A percentile compares a stretch with the other conserved stretches of the same genome.
These are phyloP conservation scores for Alternaria ethzedia DNA, from an alignment of 2,329 filamentous ascomycete genomes.

Conservation along the genomic window DNA sequence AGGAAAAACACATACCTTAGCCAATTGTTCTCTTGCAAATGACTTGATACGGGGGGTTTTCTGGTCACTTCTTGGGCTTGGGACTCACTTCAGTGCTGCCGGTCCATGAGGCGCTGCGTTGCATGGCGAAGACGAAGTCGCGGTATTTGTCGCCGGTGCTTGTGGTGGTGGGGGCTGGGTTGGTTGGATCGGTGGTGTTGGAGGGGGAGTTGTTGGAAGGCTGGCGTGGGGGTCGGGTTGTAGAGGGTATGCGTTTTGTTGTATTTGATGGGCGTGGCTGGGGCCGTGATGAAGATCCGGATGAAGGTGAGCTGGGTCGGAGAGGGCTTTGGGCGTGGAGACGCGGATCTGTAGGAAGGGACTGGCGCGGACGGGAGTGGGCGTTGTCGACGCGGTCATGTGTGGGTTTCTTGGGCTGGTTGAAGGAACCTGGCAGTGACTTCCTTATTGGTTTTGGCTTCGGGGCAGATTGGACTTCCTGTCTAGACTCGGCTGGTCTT, in stretches of 20 bases:
- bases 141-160: conserved; percentile 23
- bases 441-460: conserved; percentile 1
- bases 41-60: not conserved
- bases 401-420: not conserved
- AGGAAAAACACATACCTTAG: conserved; percentile 11
- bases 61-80: not conserved
- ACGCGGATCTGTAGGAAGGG: conserved; percentile 16
- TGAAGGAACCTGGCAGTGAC: conserved; percentile 13
- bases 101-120: conserved; percentile 22
- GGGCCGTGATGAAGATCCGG: not conserved
- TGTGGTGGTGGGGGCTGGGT: not conserved
- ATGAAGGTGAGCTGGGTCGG: not conserved
- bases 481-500: not conserved
- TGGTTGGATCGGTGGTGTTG: not conserved
- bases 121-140: conserved; percentile 23
- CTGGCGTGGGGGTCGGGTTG: not conserved
- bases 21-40: not conserved
- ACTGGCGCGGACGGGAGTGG: conserved; percentile 18
- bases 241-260: not conserved
- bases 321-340: not conserved
- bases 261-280: not conserved
- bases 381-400: not conserved
- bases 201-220: not conserved
- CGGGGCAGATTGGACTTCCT: not conserved
- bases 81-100: conserved; percentile 32